Evolutionary conservation across 208 protist species (phyloP).

Genomic region (Leptomonas seymouri): DNA sequence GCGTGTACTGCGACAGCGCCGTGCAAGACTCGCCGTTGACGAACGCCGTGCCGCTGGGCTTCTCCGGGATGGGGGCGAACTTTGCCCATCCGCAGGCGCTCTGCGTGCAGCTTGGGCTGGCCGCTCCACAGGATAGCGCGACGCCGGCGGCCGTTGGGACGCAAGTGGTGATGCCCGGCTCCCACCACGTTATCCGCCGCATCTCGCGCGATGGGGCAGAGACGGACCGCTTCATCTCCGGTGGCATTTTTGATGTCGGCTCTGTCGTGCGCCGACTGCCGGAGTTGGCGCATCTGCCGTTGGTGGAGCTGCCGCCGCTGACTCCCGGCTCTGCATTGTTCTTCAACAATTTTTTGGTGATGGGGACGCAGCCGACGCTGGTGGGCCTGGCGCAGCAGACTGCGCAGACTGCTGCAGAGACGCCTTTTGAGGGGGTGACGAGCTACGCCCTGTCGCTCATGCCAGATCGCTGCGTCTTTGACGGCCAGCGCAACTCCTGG

Average conservation of each 20-base stretch:
- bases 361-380: constrained; percentile 48
- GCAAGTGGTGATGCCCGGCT: constrained; percentile 62
- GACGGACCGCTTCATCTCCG: constrained; percentile 47
- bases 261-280: constrained; percentile 55
- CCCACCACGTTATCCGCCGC: constrained; percentile 62
- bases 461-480: constrained; percentile 76
- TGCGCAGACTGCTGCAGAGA: constrained; percentile 1
- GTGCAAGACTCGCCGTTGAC: constrained; percentile 54
- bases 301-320: constrained; percentile 54
- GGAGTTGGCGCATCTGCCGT: constrained; percentile 40
- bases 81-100: constrained; percentile 43
- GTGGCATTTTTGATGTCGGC: constrained; percentile 71
- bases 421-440: constrained; percentile 31
- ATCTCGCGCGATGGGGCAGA: constrained; percentile 67
- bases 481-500: constrained; percentile 74
- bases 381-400: constrained; percentile 23
- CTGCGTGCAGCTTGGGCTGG: constrained; percentile 52
- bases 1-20: constrained; percentile 68
- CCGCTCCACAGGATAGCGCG: neutral
- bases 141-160: neutral
- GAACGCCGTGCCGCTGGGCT: constrained; percentile 65
- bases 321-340: constrained; percentile 62
- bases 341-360: constrained; percentile 60
- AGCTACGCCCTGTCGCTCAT: constrained; percentile 70
- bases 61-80: constrained; percentile 25